phyloP scores from a whole-genome alignment of 306 rosid genomes.

The Rosa chinensis region DNA sequence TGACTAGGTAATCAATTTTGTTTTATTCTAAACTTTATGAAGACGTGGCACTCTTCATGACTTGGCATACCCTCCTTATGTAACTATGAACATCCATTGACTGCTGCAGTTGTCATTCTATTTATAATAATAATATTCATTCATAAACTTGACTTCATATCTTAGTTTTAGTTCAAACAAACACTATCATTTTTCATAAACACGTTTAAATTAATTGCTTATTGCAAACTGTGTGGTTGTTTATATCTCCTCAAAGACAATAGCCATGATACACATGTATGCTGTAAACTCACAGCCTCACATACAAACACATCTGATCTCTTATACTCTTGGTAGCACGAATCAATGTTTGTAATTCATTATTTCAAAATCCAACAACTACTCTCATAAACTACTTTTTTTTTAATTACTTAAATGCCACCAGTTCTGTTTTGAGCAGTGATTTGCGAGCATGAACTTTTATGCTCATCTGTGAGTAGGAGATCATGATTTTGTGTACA shows the following conservation, averaged over 20 bases:
- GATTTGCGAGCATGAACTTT: not conserved
- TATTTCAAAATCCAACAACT: not conserved
- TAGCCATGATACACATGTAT: not conserved
- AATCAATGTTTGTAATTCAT: not conserved
- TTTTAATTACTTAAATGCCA: not conserved
- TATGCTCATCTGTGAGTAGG: not conserved
- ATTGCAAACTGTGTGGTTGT: not conserved
- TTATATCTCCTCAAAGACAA: not conserved
- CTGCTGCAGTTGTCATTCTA: not conserved
- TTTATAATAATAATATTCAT: not conserved
- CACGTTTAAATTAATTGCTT: not conserved
- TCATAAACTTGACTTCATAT: not conserved
- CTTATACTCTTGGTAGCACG: not conserved
- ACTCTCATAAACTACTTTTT: not conserved
- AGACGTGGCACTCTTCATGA: not conserved
- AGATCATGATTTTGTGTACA: conserved; percentile 1
- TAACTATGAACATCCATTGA: conserved; percentile 5
- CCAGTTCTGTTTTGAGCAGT: not conserved
- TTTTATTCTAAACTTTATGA: not conserved
- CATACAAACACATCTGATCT: not conserved
- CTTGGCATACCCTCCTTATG: not conserved
- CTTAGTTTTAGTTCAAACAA: not conserved
- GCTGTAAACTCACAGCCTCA: not conserved
- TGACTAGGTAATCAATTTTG: not conserved
- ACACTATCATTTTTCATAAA: not conserved